Conservation (phyloP, 1,139 yeast genomes). For the Geotrichum reessii region DNA sequence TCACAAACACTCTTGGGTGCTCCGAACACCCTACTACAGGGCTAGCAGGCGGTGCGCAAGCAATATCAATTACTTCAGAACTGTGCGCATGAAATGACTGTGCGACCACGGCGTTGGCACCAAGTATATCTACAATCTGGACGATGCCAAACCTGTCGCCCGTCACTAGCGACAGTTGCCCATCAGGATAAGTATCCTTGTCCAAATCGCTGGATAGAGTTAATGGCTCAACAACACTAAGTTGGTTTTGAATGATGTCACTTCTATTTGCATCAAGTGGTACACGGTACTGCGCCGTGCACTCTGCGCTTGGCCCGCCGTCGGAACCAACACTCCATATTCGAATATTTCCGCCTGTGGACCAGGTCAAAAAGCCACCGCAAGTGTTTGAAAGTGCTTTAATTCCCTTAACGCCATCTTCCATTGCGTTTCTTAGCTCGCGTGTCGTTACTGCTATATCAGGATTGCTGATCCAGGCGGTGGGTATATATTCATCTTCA, state of each 20-base stretch:
- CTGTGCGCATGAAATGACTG: constrained; percentile 29
- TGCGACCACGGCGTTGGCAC: background rate
- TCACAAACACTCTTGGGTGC: constrained; percentile 21
- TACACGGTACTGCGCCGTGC: constrained; percentile 14
- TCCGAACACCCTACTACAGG: background rate
- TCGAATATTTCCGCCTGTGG: constrained; percentile 26
- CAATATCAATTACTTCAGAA: constrained; percentile 28
- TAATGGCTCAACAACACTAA: background rate
- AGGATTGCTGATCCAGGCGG: background rate
- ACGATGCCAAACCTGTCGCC: constrained; percentile 27
- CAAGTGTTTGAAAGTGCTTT: background rate
- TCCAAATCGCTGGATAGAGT: background rate
- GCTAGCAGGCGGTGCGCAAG: constrained; percentile 6
- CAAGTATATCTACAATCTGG: constrained; percentile 9
- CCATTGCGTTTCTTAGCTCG: constrained; percentile 5
- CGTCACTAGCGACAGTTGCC: constrained; percentile 18
- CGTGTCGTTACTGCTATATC: background rate
- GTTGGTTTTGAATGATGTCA: background rate
- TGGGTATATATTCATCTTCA: background rate
- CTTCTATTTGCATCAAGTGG: background rate
- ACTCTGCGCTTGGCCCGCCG: background rate
- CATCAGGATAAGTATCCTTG: background rate
- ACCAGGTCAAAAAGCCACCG: constrained; percentile 28
- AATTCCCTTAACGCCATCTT: constrained; percentile 13
- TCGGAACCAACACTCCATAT: constrained; percentile 25